A percentile compares a stretch with the other conserved stretches of the same genome.
These are phyloP conservation scores for Eleusine coracana DNA, from an alignment of 176 grass and related monocot species.

Conservation along the genomic window DNA sequence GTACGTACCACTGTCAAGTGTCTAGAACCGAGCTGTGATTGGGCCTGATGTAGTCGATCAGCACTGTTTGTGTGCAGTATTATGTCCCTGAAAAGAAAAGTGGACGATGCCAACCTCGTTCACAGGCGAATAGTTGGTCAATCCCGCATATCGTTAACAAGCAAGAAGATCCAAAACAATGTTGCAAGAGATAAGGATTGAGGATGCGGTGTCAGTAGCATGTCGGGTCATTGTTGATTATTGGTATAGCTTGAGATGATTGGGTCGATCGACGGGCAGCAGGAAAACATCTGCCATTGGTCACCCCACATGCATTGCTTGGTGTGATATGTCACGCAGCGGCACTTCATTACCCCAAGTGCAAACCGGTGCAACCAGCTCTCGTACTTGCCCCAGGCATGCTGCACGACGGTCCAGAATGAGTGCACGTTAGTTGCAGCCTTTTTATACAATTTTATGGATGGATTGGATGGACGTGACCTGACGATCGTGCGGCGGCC, in stretches of 20 bases:
- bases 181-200: background rate
- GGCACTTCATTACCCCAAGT: background rate
- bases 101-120: background rate
- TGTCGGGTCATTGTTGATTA: background rate
- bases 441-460: background rate
- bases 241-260: background rate
- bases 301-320: background rate
- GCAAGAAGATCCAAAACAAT: background rate
- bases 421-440: background rate
- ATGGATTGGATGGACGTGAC: background rate
- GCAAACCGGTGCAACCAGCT: constrained; percentile 4
- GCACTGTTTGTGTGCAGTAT: background rate
- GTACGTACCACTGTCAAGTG: no score
- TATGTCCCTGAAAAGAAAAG: background rate
- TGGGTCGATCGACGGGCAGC: background rate
- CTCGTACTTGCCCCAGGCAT: background rate
- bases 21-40: background rate
- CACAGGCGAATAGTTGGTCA: constrained; percentile 6
- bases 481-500: background rate
- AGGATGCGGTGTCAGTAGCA: background rate
- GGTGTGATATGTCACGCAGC: no score
- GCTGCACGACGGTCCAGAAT: no score
- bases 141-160: background rate
- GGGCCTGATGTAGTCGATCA: background rate
- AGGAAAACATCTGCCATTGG: constrained; percentile 29